Evolutionary conservation across 805 yeast genomes (phyloP), one percentile per base, ranked within the genome.

Genomic region (Starmerella floris): DNA sequence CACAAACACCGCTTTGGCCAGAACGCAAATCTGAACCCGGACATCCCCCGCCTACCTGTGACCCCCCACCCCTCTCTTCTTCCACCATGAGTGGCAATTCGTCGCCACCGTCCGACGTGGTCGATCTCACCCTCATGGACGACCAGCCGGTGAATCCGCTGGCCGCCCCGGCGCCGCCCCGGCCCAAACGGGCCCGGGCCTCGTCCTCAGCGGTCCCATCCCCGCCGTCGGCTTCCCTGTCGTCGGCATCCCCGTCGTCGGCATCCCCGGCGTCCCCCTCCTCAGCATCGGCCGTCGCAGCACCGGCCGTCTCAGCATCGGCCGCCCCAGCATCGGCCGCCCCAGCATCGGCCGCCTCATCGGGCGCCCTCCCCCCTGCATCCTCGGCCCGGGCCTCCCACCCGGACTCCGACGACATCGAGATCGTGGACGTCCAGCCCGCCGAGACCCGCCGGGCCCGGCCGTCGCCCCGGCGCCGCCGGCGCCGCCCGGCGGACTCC

Each of bases 111-210:
- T 6, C 8, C 17, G 32, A 30, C 8, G 32, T 33, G 8, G 16
- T 40, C 4, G 44, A 41, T 16, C 36, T 41, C 22, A 41, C 44
- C 8, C 40, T 10, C n/a, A 8, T 33, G 9, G 44, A 36, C 4
- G 40, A 35, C 26, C n/a, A n/a, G 20, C 40, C 40, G 5, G 26
- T 39, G 8, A 39, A 39, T 23, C 42, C 43, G 20, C 20, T 27
- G 37, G n/a, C 5, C 34, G 17, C 8, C 26, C 22, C 23, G 21
- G 15, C 25, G 27, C 15, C 30, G 27, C 21, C 28, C 28, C 28
- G 28, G 11, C 28, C 11, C 28, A 25, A 25, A 13, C 28, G 28
- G 13, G 13, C 11, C 11, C 28, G 28, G 28, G 28, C 8, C 28
- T 25, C 28, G 28, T 8, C 8, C 28, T 13, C 8, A 9, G 11